Evolutionary conservation across 352 stramenopile species (phyloP).

Genomic region (Phytophthora citrophthora): DNA sequence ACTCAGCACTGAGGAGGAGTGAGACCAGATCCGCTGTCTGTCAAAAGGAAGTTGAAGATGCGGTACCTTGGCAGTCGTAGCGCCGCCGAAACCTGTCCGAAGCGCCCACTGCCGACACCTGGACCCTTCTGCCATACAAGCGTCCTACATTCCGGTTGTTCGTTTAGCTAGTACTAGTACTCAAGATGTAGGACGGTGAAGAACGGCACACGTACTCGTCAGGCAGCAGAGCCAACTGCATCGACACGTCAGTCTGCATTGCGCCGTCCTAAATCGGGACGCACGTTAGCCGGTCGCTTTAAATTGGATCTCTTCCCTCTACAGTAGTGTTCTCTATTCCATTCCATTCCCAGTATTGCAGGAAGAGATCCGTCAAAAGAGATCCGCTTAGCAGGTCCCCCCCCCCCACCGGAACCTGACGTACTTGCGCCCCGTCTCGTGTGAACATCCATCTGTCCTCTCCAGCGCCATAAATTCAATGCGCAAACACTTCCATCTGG

Average conservation of each 20-base stretch:
- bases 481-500: constrained; percentile 2
- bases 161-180: background rate
- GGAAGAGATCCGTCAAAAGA: too few species aligned
- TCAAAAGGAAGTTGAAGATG: background rate
- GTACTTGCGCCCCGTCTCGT: background rate
- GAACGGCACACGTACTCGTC: constrained; percentile 38
- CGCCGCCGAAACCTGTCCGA: constrained; percentile 74
- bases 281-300: too few species aligned
- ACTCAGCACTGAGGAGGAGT: constrained; percentile 61
- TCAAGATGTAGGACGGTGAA: background rate
- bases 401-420: too few species aligned
- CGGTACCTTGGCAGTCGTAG: constrained; percentile 66
- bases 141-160: constrained; percentile 30
- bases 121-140: constrained; percentile 76
- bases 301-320: too few species aligned
- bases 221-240: constrained; percentile 60
- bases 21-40: constrained; percentile 7
- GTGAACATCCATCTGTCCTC: background rate
- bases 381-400: too few species aligned
- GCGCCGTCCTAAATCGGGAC: too few species aligned
- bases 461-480: background rate
- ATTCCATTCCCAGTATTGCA: too few species aligned
- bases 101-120: constrained; percentile 69
- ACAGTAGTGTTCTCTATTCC: too few species aligned
- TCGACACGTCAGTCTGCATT: constrained; percentile 12